Conservation (phyloP, 78 protist species). For the Dictyostelium intermedium region DNA sequence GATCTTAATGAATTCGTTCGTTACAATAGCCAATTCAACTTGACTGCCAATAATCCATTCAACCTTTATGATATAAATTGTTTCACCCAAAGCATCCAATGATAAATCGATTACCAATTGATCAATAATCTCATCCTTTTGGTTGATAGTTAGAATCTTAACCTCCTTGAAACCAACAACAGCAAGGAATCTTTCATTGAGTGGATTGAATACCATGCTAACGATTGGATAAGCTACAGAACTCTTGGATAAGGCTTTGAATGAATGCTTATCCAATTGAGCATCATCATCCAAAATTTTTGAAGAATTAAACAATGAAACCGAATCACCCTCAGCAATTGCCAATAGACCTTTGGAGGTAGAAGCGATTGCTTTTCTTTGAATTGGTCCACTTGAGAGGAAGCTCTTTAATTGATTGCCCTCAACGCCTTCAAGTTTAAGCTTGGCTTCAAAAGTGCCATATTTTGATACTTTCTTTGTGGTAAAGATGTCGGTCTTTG, state of each 20-base stretch:
- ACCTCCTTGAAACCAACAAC: slow-evolving; percentile 70
- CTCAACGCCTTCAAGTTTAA: slow-evolving; percentile 56
- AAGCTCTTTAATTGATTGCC: slow-evolving; percentile 33
- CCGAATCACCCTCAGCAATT: slow-evolving; percentile 45
- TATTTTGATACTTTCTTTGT: slow-evolving; percentile 36
- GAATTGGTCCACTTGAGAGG: slow-evolving; percentile 31
- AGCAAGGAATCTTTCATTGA: slow-evolving; percentile 52
- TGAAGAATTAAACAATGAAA: background rate
- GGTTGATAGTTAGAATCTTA: slow-evolving; percentile 43
- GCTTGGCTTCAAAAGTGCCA: slow-evolving; percentile 58
- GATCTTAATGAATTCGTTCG: slow-evolving; percentile 69
- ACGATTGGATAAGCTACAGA: slow-evolving; percentile 37
- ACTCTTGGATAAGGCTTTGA: slow-evolving; percentile 32
- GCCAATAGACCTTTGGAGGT: slow-evolving; percentile 37
- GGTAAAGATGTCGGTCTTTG: slow-evolving; percentile 22
- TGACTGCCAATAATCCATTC: slow-evolving; percentile 84
- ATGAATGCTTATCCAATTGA: slow-evolving; percentile 20
- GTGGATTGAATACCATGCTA: slow-evolving; percentile 62
- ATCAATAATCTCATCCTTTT: slow-evolving; percentile 70
- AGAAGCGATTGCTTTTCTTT: slow-evolving; percentile 30
- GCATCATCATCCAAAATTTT: slow-evolving; percentile 56
- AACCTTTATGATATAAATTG: slow-evolving; percentile 29
- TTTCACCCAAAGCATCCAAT: slow-evolving; percentile 17
- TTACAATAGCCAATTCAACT: slow-evolving; percentile 58
- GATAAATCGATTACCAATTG: slow-evolving; percentile 47